Evolutionary conservation across 78 protist species (phyloP).

Genomic region (Tieghemostelium lacteum): DNA sequence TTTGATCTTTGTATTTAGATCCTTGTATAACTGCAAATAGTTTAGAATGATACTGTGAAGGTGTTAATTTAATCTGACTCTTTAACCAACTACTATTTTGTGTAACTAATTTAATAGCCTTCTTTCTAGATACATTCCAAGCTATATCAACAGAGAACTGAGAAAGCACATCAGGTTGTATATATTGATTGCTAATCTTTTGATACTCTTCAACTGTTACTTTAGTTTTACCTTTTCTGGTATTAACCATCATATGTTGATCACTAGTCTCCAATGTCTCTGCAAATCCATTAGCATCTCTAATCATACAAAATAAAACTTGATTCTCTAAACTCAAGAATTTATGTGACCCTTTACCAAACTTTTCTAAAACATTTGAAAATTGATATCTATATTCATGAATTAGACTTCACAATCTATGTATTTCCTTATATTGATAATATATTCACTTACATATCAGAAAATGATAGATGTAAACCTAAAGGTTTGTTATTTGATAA

Average conservation of each 20-base stretch:
- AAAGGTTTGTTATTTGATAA: conserved; percentile 13
- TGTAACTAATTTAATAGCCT: conserved; percentile 2
- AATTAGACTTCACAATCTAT: not conserved
- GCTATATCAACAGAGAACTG: conserved; percentile 23
- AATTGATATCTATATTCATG: conserved; percentile 34
- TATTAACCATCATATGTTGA: not conserved
- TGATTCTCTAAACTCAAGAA: conserved; percentile 57
- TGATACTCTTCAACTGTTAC: conserved; percentile 7
- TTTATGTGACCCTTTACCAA: conserved; percentile 48
- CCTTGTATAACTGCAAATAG: conserved; percentile 59
- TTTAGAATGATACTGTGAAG: not conserved
- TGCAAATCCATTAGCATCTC: conserved; percentile 28
- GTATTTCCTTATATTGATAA: not conserved
- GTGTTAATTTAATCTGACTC: not conserved
- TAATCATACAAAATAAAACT: conserved; percentile 35
- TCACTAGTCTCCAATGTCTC: conserved; percentile 18
- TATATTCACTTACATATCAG: conserved; percentile 35
- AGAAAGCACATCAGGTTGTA: conserved; percentile 41
- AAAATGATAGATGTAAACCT: conserved; percentile 40
- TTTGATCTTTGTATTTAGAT: conserved; percentile 21
- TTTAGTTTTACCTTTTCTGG: conserved; percentile 59
- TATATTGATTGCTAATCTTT: not conserved
- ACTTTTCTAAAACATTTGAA: conserved; percentile 55
- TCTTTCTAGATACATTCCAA: conserved; percentile 39
- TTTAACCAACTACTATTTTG: not conserved